These are phyloP conservation scores for Metarhizium sp. DNA, from an alignment of 2,329 filamentous ascomycete genomes.

Conservation along the genomic window DNA sequence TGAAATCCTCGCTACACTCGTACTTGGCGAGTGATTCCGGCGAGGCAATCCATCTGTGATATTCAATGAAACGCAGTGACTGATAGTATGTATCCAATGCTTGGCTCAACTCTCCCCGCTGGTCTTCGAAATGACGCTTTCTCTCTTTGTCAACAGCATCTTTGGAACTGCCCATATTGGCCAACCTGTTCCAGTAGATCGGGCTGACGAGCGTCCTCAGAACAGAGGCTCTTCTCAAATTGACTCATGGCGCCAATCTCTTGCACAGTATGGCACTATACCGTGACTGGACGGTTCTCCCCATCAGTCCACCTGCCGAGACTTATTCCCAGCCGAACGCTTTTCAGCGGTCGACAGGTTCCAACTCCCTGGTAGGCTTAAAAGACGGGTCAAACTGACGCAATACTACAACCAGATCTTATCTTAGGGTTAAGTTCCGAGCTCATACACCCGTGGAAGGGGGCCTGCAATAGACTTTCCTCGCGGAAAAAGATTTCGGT, in stretches of 20 bases:
- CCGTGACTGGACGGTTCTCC: conserved; percentile 48
- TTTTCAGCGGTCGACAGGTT: conserved; percentile 40
- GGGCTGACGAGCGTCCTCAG: conserved; percentile 66
- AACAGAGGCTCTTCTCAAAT: conserved; percentile 63
- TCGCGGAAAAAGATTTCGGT: conserved; percentile 64
- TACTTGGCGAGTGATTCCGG: conserved; percentile 30
- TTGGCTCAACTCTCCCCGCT: conserved; percentile 29
- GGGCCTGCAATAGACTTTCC: conserved; percentile 49
- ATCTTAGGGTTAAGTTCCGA: conserved; percentile 97
- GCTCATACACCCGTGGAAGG: conserved; percentile 46
- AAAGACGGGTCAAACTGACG: conserved; percentile 59
- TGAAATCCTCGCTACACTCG: conserved; percentile 27
- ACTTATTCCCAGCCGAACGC: conserved; percentile 26
- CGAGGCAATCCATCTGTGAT: conserved; percentile 24
- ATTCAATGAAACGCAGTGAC: conserved; percentile 24
- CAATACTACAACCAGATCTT: conserved; percentile 64
- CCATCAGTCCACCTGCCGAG: conserved; percentile 36
- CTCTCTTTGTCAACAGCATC: conserved; percentile 18
- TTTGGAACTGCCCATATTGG: conserved; percentile 30
- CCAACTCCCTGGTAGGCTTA: conserved; percentile 36
- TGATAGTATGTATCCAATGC: conserved; percentile 40
- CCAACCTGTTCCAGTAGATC: conserved; percentile 56
- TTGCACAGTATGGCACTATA: conserved; percentile 32
- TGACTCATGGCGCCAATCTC: conserved; percentile 63
- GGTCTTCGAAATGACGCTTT: not conserved